These are phyloP conservation scores for Aquanectria penicillioides DNA, from an alignment of 2,329 filamentous ascomycete genomes.

Conservation along the genomic window DNA sequence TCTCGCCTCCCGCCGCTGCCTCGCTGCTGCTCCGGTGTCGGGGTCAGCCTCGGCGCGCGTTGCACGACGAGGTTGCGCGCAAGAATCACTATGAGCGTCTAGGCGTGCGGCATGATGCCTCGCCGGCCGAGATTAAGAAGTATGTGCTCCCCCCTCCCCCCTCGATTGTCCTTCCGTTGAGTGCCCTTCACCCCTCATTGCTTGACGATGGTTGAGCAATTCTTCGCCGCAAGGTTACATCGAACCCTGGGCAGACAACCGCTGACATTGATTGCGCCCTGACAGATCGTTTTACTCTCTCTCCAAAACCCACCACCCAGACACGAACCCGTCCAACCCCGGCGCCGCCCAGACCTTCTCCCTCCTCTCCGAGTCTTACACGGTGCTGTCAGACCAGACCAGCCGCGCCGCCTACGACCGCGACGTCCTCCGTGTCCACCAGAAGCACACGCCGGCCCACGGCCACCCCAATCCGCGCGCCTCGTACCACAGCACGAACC, in stretches of 20 bases:
- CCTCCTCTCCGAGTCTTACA: conserved; percentile 85
- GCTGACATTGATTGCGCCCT: too few species aligned
- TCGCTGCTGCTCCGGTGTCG: conserved; percentile 36
- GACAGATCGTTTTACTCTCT: conserved; percentile 87
- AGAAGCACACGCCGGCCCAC: conserved; percentile 45
- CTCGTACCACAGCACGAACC: conserved; percentile 69
- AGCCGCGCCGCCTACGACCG: conserved; percentile 87
- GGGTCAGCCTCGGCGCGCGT: conserved; percentile 23
- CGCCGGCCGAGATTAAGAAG: conserved; percentile 86
- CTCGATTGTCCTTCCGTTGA: too few species aligned
- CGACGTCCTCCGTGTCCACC: conserved; percentile 61
- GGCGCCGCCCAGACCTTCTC: conserved; percentile 80
- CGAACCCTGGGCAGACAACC: too few species aligned
- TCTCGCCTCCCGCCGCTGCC: conserved; percentile 24
- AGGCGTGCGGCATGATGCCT: conserved; percentile 75
- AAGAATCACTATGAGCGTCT: conserved; percentile 86
- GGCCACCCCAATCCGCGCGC: conserved; percentile 48
- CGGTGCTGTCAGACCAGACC: conserved; percentile 74
- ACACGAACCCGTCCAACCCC: conserved; percentile 84
- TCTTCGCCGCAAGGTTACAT: too few species aligned
- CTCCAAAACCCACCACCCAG: conserved; percentile 92
- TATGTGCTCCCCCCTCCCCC: conserved; percentile 44
- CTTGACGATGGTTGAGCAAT: too few species aligned
- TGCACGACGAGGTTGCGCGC: conserved; percentile 32
- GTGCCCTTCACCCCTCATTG: too few species aligned